A percentile compares a stretch with the other conserved stretches of the same genome.
Conservation (phyloP, 106 monocot genomes). For the Dendrobium chrysotoxum region DNA sequence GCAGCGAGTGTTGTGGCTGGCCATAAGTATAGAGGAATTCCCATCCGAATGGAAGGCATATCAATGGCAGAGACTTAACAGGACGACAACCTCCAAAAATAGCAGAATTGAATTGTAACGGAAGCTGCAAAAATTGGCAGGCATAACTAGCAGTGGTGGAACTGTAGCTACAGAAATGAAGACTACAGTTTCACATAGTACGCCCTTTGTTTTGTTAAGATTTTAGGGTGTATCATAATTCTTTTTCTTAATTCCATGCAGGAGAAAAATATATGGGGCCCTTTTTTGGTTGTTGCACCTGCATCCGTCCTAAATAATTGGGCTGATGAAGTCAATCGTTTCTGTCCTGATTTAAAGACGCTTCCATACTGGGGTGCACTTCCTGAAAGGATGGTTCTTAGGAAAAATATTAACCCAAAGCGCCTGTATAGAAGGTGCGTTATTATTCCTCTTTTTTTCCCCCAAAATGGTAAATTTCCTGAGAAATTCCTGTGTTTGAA, state of each 20-base stretch:
- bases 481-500: background rate
- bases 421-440: slow-evolving; percentile 86
- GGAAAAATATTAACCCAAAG: slow-evolving; percentile 92
- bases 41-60: too few species aligned
- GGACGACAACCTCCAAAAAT: too few species aligned
- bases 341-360: slow-evolving; percentile 87
- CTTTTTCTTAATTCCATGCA: slow-evolving; percentile 15
- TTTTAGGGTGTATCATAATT: background rate
- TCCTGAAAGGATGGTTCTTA: slow-evolving; percentile 63
- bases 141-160: too few species aligned
- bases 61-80: too few species aligned
- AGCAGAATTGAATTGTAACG: too few species aligned
- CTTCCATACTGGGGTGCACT: slow-evolving; percentile 94
- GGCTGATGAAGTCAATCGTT: slow-evolving; percentile 89
- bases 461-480: background rate
- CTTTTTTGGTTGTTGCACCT: slow-evolving; percentile 94
- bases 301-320: slow-evolving; percentile 97
- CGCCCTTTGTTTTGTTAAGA: background rate
- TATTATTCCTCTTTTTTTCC: background rate
- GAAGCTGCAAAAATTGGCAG: too few species aligned
- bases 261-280: slow-evolving; percentile 99
- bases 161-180: too few species aligned
- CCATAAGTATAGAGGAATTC: too few species aligned
- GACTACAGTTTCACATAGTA: background rate
- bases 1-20: too few species aligned